Evolutionary conservation across 805 yeast species (phyloP).

Genomic region (Candida easanensis): DNA sequence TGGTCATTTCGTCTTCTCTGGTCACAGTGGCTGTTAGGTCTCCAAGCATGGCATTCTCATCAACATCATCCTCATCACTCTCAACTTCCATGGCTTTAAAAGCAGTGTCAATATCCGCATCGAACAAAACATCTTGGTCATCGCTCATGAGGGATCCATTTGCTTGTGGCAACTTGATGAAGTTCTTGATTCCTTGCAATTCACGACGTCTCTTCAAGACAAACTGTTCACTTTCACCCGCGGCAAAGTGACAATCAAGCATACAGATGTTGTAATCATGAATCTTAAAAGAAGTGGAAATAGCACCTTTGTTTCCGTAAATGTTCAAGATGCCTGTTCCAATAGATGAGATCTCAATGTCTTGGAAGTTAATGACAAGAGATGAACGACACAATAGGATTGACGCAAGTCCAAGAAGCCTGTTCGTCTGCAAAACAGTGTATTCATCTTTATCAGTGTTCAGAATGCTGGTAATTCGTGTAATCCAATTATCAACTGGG

Average conservation of each 20-base stretch:
- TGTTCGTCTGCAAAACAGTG: conserved; percentile 39
- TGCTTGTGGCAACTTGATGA: conserved; percentile 26
- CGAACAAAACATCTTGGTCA: conserved; percentile 27
- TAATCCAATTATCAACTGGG: conserved; percentile 34
- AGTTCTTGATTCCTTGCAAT: conserved; percentile 36
- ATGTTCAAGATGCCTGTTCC: conserved; percentile 56
- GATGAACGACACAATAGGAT: conserved; percentile 38
- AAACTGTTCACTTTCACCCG: conserved; percentile 42
- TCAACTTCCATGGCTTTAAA: conserved; percentile 12
- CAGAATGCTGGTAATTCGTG: conserved; percentile 20
- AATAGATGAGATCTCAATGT: conserved; percentile 39
- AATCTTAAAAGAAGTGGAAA: conserved; percentile 38
- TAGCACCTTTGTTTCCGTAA: conserved; percentile 66
- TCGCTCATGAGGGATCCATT: conserved; percentile 24
- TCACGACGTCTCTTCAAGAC: conserved; percentile 43
- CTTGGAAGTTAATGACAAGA: conserved; percentile 37
- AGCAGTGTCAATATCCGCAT: conserved; percentile 23
- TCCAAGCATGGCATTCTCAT: conserved; percentile 10
- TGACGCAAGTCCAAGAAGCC: conserved; percentile 51
- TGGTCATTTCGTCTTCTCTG: conserved; percentile 1
- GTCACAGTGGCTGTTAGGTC: conserved; percentile 1
- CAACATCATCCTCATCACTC: conserved; percentile 15
- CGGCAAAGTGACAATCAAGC: conserved; percentile 52
- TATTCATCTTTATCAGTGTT: conserved; percentile 27
- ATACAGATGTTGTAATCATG: conserved; percentile 34